phyloP scores from a whole-genome alignment of 345 rosid genomes.

The Linum usitatissimum region DNA sequence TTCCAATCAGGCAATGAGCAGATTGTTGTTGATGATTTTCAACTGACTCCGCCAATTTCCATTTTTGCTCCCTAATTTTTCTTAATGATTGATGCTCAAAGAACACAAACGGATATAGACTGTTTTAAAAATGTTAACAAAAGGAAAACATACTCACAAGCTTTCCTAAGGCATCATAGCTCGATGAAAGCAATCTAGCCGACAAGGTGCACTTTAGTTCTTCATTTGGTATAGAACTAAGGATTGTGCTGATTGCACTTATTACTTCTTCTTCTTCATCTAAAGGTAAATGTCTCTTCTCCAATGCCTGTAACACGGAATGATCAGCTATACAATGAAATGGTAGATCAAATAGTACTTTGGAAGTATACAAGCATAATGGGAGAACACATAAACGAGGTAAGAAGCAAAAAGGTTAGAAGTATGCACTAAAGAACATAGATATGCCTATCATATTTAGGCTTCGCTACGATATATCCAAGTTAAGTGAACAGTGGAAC shows the following conservation, averaged over 20 bases:
- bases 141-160: constrained; percentile 44
- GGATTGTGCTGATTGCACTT: constrained; percentile 58
- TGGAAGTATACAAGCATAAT: not conserved
- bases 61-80: not conserved
- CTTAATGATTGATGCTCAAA: not conserved
- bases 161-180: constrained; percentile 70
- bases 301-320: constrained; percentile 42
- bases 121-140: too few relatives aligned
- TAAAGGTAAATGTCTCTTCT: constrained; percentile 58
- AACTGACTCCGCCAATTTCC: not conserved
- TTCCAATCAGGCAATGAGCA: not conserved
- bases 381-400: not conserved
- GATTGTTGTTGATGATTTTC: not conserved
- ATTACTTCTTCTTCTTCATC: constrained; percentile 92
- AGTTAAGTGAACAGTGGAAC: not conserved
- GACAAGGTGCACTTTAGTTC: constrained; percentile 72
- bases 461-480: not conserved
- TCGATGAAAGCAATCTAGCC: constrained; percentile 70
- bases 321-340: not conserved
- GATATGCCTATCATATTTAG: not conserved
- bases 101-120: not conserved
- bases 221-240: constrained; percentile 51
- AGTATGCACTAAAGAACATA: not conserved
- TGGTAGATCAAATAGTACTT: not conserved
- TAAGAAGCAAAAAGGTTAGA: not conserved